A percentile compares a stretch with the other conserved stretches of the same genome.
phyloP scores from a whole-genome alignment of 164 flowering plant genomes.

The Berberis thunbergii region DNA sequence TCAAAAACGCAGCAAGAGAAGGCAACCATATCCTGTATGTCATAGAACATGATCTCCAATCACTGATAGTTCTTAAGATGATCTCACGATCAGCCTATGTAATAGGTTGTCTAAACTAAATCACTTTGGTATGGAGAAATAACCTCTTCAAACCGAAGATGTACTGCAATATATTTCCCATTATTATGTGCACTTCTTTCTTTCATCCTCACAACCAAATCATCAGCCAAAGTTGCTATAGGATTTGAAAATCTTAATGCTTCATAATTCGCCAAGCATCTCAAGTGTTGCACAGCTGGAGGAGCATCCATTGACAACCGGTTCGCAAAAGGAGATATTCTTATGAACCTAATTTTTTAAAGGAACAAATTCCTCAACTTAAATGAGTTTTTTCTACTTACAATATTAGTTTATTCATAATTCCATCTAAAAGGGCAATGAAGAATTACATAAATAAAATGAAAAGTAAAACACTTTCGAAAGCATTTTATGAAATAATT shows the following conservation, averaged over 20 bases:
- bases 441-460: too few relatives aligned
- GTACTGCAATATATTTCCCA: slow-evolving; percentile 77
- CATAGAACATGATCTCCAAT: neutral
- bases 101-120: neutral
- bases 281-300: slow-evolving; percentile 55
- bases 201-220: slow-evolving; percentile 53
- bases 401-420: too few relatives aligned
- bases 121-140: neutral
- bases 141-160: slow-evolving; percentile 95
- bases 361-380: neutral
- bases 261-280: slow-evolving; percentile 77
- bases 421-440: neutral
- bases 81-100: neutral
- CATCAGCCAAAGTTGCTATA: slow-evolving; percentile 49
- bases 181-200: slow-evolving; percentile 43
- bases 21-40: slow-evolving; percentile 90
- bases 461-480: neutral
- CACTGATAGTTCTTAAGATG: neutral
- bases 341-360: slow-evolving; percentile 51
- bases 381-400: neutral
- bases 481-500: too few relatives aligned
- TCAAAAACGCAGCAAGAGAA: slow-evolving; percentile 92
- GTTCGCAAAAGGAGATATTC: slow-evolving; percentile 88
- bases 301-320: slow-evolving; percentile 79
- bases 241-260: slow-evolving; percentile 70